phyloP scores from a whole-genome alignment of 1,139 yeast genomes.

The Arxiozyma slooffiae region DNA sequence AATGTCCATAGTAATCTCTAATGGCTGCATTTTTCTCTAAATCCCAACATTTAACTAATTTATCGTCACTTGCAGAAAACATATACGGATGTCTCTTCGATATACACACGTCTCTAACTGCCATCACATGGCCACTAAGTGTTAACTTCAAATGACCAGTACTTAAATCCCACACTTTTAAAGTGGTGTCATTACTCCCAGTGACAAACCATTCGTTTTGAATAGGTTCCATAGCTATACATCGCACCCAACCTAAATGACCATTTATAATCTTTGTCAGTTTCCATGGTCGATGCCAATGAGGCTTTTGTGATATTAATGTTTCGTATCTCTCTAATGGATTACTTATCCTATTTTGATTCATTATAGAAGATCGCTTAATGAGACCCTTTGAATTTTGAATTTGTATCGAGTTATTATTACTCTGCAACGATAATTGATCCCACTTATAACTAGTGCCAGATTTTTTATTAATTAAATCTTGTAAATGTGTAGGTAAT shows the following conservation, averaged over 20 bases:
- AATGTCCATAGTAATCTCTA: slow-evolving; percentile 87
- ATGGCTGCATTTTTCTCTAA: slow-evolving; percentile 74
- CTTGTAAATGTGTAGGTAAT: slow-evolving; percentile 24
- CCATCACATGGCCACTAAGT: slow-evolving; percentile 85
- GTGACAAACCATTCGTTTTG: slow-evolving; percentile 86
- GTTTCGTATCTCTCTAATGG: background rate
- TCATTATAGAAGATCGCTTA: background rate
- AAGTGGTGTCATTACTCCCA: slow-evolving; percentile 81
- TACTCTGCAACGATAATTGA: background rate
- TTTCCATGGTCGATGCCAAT: slow-evolving; percentile 59
- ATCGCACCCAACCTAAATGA: slow-evolving; percentile 87
- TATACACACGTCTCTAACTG: slow-evolving; percentile 66
- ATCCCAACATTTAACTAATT: slow-evolving; percentile 95
- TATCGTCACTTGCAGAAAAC: slow-evolving; percentile 90
- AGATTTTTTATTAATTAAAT: slow-evolving; percentile 12
- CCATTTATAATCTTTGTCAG: slow-evolving; percentile 71
- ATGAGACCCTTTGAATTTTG: background rate
- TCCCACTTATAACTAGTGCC: background rate
- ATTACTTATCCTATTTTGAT: background rate
- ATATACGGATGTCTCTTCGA: slow-evolving; percentile 75
- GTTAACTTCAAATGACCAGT: slow-evolving; percentile 61
- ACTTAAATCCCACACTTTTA: slow-evolving; percentile 87
- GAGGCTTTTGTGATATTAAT: slow-evolving; percentile 30
- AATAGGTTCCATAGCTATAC: slow-evolving; percentile 65
- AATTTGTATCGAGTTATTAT: background rate